Percentiles rank a stretch among this genome's conserved stretches.
Conservation (phyloP, 192 early-diverging fungal genomes). For the Chytriomyces sp. region DNA sequence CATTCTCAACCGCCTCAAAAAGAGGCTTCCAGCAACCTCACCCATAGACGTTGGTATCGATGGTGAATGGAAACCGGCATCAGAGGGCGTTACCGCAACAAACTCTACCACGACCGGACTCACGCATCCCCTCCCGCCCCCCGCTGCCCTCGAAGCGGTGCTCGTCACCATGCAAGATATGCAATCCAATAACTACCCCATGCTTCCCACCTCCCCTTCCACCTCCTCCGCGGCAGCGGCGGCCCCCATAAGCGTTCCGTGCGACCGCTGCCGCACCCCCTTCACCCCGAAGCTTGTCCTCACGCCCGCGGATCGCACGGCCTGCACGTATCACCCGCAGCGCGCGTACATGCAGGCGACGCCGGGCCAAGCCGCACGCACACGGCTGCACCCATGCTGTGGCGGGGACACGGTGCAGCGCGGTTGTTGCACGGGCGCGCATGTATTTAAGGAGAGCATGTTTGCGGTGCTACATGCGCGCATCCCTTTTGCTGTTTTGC, state of each 20-base stretch:
- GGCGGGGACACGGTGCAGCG: conserved; percentile 30
- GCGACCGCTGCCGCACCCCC: conserved; percentile 8
- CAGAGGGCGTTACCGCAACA: neutral
- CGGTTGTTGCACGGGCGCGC: conserved; percentile 63
- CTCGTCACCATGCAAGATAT: neutral
- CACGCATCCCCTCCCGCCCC: neutral
- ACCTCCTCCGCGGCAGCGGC: neutral
- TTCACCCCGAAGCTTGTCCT: conserved; percentile 15
- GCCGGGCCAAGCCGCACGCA: neutral
- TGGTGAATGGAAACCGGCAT: conserved; percentile 50
- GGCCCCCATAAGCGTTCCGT: neutral
- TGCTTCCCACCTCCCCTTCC: neutral
- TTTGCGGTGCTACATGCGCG: conserved; percentile 41
- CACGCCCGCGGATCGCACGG: neutral
- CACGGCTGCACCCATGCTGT: conserved; percentile 50
- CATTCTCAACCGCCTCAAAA: conserved; percentile 57
- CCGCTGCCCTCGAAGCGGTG: neutral
- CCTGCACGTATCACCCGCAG: neutral
- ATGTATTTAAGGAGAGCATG: conserved; percentile 67
- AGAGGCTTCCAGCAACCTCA: conserved; percentile 48
- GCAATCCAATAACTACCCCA: neutral
- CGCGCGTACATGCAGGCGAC: neutral
- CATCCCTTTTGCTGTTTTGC: conserved; percentile 41
- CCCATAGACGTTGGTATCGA: conserved; percentile 64
- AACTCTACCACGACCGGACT: neutral